Base-by-base conservation (phyloP, 345 rosid genomes). In the Populus tremula region DNA sequence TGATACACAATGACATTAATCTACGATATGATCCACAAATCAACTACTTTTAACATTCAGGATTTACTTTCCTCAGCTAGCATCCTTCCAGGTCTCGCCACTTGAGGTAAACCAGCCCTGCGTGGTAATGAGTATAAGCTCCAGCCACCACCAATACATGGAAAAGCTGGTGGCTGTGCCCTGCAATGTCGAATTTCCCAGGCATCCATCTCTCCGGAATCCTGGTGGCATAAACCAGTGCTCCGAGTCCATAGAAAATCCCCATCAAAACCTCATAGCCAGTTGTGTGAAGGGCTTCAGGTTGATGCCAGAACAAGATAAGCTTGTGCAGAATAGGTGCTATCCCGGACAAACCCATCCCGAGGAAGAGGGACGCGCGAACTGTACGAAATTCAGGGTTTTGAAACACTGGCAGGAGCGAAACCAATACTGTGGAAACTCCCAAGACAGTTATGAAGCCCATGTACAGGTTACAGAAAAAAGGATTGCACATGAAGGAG, bases 131-230 rank as follows among this genome's bases (percentile, higher is more conserved):
- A 14, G 96, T 87, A 59, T 88, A 93, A 0, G 98, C 99, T 69
- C 98, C 99, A 17, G 99, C 97, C 68, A 95, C 91, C 2, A 95
- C 97, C 67, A 95, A 61, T 70, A 95, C 49, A 81, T 95, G 99
- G 83, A 95, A 95, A 71, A 95, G 89, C 65, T 95, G 99, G 77
- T 95, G 99, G 75, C 99, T 95, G 62, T 95, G 97, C 70, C 99
- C 98, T 10, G 97, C 98, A 76, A 95, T 90, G 87, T 95, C 99
- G 23, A 93, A 93, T 70, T 90, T 93, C 9, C 99, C 99, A 0
- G 99, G 99, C 96, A 85, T 91, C 99, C 99, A 95, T 71, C 98
- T 79, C 83, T 95, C 97, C 0, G 98, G 98, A 25, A 95, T 83
- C 85, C 99, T 90, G 16, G 91, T 87, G 1, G 94, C 99, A 61